Evolutionary conservation across 192 early-diverging fungal genomes (phyloP), one percentile per base, ranked within the genome.

Genomic region (Coemansia sp.): DNA sequence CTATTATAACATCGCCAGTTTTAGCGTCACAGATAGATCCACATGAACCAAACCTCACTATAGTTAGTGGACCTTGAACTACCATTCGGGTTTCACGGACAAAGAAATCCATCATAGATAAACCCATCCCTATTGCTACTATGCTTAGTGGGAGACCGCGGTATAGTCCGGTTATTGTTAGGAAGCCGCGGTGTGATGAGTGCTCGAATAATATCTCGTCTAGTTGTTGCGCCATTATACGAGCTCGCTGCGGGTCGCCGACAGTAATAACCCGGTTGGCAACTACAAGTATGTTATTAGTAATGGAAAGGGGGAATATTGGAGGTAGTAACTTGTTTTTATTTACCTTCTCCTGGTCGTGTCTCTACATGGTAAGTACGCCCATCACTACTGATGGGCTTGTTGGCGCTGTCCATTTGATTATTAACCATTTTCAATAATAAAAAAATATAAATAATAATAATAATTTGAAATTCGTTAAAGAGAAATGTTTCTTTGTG

Each of bases 101-200:
- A 68, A 97, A 91, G 65, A 97, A 93, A 75, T 97, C 96, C 89
- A 93, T 93, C 90, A 94, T 95, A 3, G 90, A 77, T 17, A 87
- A 74, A 17, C 96, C 96, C 90, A 91, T 92, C 8, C 88, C 88
- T 52, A 97, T 96, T 19, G 96, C 94, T 40, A 96, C 86, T 46
- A 97, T 92, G 32, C 87, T 87, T 5, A 97, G 85, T 13, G 92
- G 92, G 2, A 91, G 77, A 14, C 86, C 84, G 40, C 88, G 80
- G 84, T 92, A 96, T 2, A 87, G 70, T 42, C 94, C 93, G 17
- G 95, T 97, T 65, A 95, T 91, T 26, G 94, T 96, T 26, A 91
- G 62, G 69, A 95, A 95, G 4, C 92, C 92, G 37, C 93, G 89
- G 57, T 91, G 90, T 33, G 90, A 92, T 26, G 70, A 44, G 50